phyloP scores from a whole-genome alignment of 352 stramenopile species.

The Phytophthora multivora region DNA sequence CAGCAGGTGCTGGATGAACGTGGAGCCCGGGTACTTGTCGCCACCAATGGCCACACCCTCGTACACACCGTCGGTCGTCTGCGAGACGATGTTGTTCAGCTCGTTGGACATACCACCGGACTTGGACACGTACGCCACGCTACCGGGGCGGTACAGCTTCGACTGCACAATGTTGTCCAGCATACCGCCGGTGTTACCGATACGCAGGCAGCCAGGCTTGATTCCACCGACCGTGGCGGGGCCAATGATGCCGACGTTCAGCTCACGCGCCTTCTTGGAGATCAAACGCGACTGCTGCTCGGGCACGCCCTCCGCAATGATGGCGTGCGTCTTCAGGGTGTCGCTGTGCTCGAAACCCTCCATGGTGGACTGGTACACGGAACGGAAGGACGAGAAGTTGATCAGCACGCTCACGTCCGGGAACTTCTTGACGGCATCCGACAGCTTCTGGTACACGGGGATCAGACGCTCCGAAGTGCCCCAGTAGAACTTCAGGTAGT shows the following conservation, averaged over 20 bases:
- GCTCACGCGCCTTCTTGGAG: conserved; percentile 92
- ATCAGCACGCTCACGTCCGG: conserved; percentile 93
- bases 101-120: conserved; percentile 98
- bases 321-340: conserved; percentile 96
- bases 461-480: conserved; percentile 95
- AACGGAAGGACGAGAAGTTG: conserved; percentile 98
- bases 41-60: conserved; percentile 94
- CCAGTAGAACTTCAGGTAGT: conserved; percentile 98
- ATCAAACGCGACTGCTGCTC: conserved; percentile 95
- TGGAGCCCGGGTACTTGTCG: conserved; percentile 96
- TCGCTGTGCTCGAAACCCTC: conserved; percentile 93
- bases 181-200: conserved; percentile 98
- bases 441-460: conserved; percentile 91
- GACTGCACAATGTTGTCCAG: conserved; percentile 98
- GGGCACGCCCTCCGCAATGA: conserved; percentile 97
- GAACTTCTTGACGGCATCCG: conserved; percentile 93
- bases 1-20: conserved; percentile 97
- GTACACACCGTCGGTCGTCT: conserved; percentile 96
- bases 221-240: conserved; percentile 97
- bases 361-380: conserved; percentile 94
- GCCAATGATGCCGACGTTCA: conserved; percentile 94
- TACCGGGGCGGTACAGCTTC: conserved; percentile 96
- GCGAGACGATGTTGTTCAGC: conserved; percentile 97
- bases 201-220: conserved; percentile 96
- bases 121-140: conserved; percentile 97